A percentile compares a stretch with the other conserved stretches of the same genome.
Evolutionary conservation across 2,329 filamentous ascomycete genomes (phyloP).

Genomic region (Escovopsis sp.): DNA sequence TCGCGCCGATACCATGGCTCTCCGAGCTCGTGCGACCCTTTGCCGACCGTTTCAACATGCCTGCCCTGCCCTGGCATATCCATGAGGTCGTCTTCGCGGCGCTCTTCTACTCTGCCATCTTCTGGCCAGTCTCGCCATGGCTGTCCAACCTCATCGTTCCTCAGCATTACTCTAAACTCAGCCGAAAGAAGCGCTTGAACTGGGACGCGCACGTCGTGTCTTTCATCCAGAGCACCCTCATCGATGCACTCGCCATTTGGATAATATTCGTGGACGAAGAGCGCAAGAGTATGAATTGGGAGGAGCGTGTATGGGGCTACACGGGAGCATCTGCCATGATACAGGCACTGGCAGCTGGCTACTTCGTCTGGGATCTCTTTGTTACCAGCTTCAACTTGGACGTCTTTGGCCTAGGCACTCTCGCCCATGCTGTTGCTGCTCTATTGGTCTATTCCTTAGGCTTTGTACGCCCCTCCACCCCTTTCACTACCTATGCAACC

Average conservation of each 20-base stretch:
- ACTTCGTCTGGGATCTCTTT: slow-evolving; percentile 72
- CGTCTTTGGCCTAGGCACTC: slow-evolving; percentile 61
- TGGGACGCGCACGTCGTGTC: slow-evolving; percentile 82
- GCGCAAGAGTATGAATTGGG: slow-evolving; percentile 48
- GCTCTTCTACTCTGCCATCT: slow-evolving; percentile 53
- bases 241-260: slow-evolving; percentile 61
- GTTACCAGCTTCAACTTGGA: slow-evolving; percentile 53
- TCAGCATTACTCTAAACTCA: slow-evolving; percentile 47
- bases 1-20: slow-evolving; percentile 44
- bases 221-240: slow-evolving; percentile 60
- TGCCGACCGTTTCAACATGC: slow-evolving; percentile 45
- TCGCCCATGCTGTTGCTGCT: slow-evolving; percentile 64
- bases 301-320: slow-evolving; percentile 64
- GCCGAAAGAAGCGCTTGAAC: slow-evolving; percentile 51
- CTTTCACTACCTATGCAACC: neutral
- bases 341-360: slow-evolving; percentile 62
- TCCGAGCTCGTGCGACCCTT: slow-evolving; percentile 44
- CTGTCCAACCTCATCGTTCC: slow-evolving; percentile 50
- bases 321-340: slow-evolving; percentile 57
- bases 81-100: slow-evolving; percentile 60
- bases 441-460: slow-evolving; percentile 62
- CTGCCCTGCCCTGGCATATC: slow-evolving; percentile 58
- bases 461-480: slow-evolving; percentile 45
- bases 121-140: slow-evolving; percentile 50
- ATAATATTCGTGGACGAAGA: slow-evolving; percentile 56